Evolutionary conservation across 495 filamentous ascomycete genomes (phyloP).

Genomic region (Aspergillus indologenus): DNA sequence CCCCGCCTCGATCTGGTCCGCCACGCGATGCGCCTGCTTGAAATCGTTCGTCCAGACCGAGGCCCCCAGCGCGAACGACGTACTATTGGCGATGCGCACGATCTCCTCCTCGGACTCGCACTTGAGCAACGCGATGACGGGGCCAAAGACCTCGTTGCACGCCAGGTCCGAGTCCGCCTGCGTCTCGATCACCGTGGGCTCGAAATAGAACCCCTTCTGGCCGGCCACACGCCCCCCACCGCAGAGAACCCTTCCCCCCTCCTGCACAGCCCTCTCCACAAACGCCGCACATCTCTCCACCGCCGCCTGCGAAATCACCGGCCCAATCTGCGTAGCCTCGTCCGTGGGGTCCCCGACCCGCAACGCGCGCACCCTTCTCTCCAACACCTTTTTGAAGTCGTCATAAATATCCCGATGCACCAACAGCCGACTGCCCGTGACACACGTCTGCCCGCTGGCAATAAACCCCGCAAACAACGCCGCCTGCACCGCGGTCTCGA

Average conservation of each 20-base stretch:
- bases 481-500: constrained; percentile 53
- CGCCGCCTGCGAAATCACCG: constrained; percentile 38
- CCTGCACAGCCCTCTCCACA: constrained; percentile 31
- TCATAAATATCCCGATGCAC: constrained; percentile 48
- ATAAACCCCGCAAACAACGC: constrained; percentile 58
- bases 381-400: constrained; percentile 33
- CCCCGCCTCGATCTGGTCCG: constrained; percentile 53
- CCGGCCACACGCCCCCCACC: too few relatives aligned
- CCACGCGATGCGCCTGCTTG: constrained; percentile 54
- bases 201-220: constrained; percentile 58
- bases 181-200: constrained; percentile 52
- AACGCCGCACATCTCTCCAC: constrained; percentile 34
- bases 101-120: constrained; percentile 50
- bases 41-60: constrained; percentile 59
- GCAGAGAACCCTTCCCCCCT: constrained; percentile 29
- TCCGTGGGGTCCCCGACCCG: constrained; percentile 52
- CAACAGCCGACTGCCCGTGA: constrained; percentile 57
- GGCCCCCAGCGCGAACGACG: constrained; percentile 50
- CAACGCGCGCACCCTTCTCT: constrained; percentile 37
- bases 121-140: constrained; percentile 45
- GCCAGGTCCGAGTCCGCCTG: constrained; percentile 28
- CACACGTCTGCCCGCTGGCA: constrained; percentile 60
- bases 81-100: constrained; percentile 46
- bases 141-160: constrained; percentile 49
- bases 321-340: constrained; percentile 40